Conservation (phyloP, 805 yeast genomes). For the Hanseniaspora valbyensis region DNA sequence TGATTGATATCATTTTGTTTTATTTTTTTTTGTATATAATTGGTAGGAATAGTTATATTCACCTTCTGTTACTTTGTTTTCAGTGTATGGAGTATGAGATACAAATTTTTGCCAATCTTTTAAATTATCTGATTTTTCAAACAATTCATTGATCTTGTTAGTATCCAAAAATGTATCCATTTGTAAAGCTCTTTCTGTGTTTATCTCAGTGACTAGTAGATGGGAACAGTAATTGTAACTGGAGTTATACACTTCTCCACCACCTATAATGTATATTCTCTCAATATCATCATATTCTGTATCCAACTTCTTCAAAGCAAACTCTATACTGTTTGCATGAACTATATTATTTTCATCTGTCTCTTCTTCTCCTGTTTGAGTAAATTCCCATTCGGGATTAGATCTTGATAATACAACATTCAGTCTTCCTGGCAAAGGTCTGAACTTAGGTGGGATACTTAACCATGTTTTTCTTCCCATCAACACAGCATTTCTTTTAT, state of each 20-base stretch:
- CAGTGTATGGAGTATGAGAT: not conserved
- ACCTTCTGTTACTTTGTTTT: not conserved
- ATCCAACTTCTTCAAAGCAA: constrained; percentile 34
- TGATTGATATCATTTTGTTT: no score
- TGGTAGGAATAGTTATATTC: not conserved
- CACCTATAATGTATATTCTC: constrained; percentile 77
- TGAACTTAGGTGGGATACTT: constrained; percentile 70
- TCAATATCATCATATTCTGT: constrained; percentile 31
- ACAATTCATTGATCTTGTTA: not conserved
- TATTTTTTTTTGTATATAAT: constrained; percentile 1
- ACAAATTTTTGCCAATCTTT: constrained; percentile 2
- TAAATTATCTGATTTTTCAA: not conserved
- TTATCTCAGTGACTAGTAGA: constrained; percentile 60
- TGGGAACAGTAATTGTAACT: constrained; percentile 40
- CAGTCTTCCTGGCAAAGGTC: constrained; percentile 67
- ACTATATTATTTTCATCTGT: constrained; percentile 20
- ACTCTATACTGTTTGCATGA: constrained; percentile 34
- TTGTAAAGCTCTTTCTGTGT: constrained; percentile 17
- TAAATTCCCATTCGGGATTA: constrained; percentile 15
- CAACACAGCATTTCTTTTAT: constrained; percentile 57
- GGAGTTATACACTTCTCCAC: constrained; percentile 71
- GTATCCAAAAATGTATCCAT: constrained; percentile 13
- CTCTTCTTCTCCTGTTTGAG: constrained; percentile 19
- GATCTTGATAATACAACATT: constrained; percentile 65
- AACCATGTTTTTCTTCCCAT: constrained; percentile 98